Evolutionary conservation across 1,284 basidiomycete genomes (phyloP), one percentile per base, ranked within the genome.

Genomic region (Apiotrichum laibachii): DNA sequence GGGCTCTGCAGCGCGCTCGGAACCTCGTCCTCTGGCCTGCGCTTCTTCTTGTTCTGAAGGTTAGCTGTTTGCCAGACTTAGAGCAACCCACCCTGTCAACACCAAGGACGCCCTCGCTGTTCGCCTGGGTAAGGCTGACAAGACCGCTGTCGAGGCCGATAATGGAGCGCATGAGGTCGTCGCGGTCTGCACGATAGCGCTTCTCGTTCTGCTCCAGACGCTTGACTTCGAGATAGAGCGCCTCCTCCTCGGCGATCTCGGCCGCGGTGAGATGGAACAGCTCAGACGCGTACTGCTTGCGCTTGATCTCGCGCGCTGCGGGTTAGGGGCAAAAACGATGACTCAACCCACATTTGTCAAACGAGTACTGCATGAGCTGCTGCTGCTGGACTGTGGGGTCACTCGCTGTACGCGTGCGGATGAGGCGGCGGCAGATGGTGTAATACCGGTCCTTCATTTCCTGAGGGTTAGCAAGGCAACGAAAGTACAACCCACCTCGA

Each of bases 361-460:
- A 93, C 51, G 84, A 80, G 71, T 89, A 88, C 56, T 83, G 87
- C 31, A 84, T 82, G n/a, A 92, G 79, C 21, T 89, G 78, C 50
- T 85, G 83, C 19, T 81, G 80, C 76, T 87, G 91, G 64, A 82
- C 82, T 1, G 83, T 78, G 65, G 92, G 89, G 69, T 92, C 90
- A 1, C 86, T 88, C 10, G 85, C 80, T 15, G 91, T 89, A 44
- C 92, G 82, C 61, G 86, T 90, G 48, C 91, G 84, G 39, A 97
- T 84, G 22, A 99, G 83, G 58, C 90, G 88, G 37, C 95, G 85
- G 73, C 92, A 96, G 22, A 96, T 88, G 54, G 89, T 87, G 72
- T 90, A 98, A 73, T 99, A 99, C 39, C 96, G 82, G 63, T 92
- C 90, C 80, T 99, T 98, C 69, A 99, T 80, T 62, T 97, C 94